Percentiles rank a stretch among this genome's conserved stretches.
Conservation (phyloP, 441 rosid species). For the Kokia cookei region DNA sequence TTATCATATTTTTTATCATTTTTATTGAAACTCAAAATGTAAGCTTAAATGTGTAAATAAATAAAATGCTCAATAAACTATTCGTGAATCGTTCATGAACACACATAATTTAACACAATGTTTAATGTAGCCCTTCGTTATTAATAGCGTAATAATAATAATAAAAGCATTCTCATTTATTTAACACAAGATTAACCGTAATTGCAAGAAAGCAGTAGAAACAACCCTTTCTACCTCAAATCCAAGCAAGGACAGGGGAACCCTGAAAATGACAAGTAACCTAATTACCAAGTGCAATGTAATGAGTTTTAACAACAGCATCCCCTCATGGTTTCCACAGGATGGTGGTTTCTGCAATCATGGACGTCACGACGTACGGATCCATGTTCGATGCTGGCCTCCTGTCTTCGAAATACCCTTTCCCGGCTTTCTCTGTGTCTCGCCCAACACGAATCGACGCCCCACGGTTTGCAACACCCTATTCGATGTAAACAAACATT, state of each 20-base stretch:
- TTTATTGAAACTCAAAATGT: too few relatives aligned
- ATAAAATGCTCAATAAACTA: too few relatives aligned
- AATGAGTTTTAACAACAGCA: neutral
- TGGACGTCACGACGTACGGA: conserved; percentile 62
- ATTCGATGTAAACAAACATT: neutral
- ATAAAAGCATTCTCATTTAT: neutral
- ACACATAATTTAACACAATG: too few relatives aligned
- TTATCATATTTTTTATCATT: too few relatives aligned
- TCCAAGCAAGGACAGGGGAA: neutral
- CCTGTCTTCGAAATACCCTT: conserved; percentile 68
- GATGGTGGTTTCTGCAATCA: conserved; percentile 68
- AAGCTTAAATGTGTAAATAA: too few relatives aligned
- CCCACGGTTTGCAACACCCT: conserved; percentile 74
- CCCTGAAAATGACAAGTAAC: neutral
- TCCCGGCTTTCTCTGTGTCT: conserved; percentile 56
- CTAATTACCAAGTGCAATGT: neutral
- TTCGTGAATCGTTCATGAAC: too few relatives aligned
- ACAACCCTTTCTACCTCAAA: neutral
- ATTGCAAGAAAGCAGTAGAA: neutral
- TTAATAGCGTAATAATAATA: neutral
- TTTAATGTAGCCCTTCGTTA: neutral
- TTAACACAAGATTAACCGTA: neutral
- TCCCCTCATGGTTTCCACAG: conserved; percentile 46
- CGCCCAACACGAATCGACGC: conserved; percentile 67
- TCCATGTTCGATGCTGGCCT: conserved; percentile 81